Conservation (phyloP, 371 early-diverging fungal species). For the Mucor mucedo region DNA sequence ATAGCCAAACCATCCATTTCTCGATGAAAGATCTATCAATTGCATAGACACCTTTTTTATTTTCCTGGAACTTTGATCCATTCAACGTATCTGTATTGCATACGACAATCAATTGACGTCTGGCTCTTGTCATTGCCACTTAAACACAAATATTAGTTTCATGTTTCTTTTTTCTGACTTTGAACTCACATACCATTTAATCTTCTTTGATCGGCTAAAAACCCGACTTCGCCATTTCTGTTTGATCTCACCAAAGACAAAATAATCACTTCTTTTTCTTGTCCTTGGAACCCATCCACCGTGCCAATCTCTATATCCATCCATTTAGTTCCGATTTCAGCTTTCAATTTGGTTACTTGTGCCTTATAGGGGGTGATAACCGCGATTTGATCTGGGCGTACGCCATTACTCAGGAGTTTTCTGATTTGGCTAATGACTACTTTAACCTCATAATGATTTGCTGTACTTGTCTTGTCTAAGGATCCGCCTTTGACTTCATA, state of each 20-base stretch:
- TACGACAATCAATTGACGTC: conserved; percentile 84
- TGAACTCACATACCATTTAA: conserved; percentile 62
- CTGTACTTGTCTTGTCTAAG: conserved; percentile 50
- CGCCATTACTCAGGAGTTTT: conserved; percentile 64
- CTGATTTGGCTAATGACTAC: conserved; percentile 66
- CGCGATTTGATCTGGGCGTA: conserved; percentile 67
- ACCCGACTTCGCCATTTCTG: conserved; percentile 81
- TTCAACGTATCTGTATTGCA: conserved; percentile 70
- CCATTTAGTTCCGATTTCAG: conserved; percentile 32
- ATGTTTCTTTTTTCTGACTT: too few relatives aligned
- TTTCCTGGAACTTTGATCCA: conserved; percentile 11
- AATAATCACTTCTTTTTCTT: conserved; percentile 91
- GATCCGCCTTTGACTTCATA: conserved; percentile 38
- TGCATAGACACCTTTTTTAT: background rate
- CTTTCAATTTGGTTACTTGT: conserved; percentile 64
- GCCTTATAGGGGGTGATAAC: conserved; percentile 87
- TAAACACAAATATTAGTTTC: too few relatives aligned
- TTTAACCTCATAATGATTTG: conserved; percentile 64
- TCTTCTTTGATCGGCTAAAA: conserved; percentile 80
- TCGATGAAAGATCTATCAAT: conserved; percentile 52
- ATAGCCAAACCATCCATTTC: conserved; percentile 56
- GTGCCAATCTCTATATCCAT: conserved; percentile 75
- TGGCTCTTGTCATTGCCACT: conserved; percentile 94
- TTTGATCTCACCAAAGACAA: conserved; percentile 87
- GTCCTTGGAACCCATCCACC: conserved; percentile 97